Base-by-base conservation (phyloP, 2,329 filamentous ascomycete species). In the Xylariaceae sp. region DNA sequence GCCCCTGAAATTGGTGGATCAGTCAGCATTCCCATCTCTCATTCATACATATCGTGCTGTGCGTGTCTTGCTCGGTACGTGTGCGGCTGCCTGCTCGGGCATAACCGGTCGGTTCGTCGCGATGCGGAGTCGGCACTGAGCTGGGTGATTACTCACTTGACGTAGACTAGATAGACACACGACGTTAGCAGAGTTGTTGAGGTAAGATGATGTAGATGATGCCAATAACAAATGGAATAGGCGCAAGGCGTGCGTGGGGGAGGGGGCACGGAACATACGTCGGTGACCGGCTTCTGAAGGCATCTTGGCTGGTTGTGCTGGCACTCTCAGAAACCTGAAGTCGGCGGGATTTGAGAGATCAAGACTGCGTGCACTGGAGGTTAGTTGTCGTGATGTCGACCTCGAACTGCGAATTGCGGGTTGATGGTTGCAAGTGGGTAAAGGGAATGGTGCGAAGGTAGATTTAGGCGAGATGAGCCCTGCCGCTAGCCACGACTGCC, bases 271-370 rank as follows among this genome's bases (percentile, higher is more conserved):
- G 39, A 47, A 89, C 89, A 89, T 79, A 93, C 89, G 81, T 88
- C 89, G 85, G 86, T 92, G 88, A 79, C 88, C 88, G 74, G 87
- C 81, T 84, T 90, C 88, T 73, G 88, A 87, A 88, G 87, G 84
- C 89, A 94, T 94, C 76, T 83, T 91, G 86, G 78, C 77, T 77
- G 73, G 69, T 75, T 68, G 67, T 67, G 70, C 71, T 69, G 70
- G 67, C 69, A 70, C 73, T 74, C 74, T 75, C 72, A 71, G 73
- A 68, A 69, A 71, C 70, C 72, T 67, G 70, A 66, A 63, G 69
- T 66, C 67, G 69, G 65, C 64, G 64, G 64, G 68, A 48, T 57
- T 55, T 51, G 55, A 70, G 69, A 67, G 67, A 72, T 70, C 67
- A 72, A 73, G 69, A 69, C 73, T 71, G 65, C 69, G 70, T 70